These are phyloP conservation scores for Sodiomyces alkalinus DNA, from an alignment of 2,329 filamentous ascomycete genomes.

Conservation along the genomic window DNA sequence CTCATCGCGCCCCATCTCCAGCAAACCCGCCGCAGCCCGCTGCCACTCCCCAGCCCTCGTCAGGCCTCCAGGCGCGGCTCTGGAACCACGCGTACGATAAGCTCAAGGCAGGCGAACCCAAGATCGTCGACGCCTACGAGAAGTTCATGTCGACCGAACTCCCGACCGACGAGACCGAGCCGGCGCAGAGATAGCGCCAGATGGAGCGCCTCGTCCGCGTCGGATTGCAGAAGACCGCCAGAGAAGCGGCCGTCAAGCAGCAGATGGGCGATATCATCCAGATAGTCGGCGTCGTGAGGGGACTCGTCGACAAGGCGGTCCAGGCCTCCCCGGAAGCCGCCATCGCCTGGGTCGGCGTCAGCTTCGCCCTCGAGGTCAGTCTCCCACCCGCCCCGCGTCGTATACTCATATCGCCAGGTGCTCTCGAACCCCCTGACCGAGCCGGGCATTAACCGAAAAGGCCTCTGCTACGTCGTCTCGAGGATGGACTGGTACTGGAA, in stretches of 20 bases:
- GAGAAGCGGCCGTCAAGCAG: slow-evolving; percentile 11
- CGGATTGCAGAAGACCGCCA: slow-evolving; percentile 14
- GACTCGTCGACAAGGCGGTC: slow-evolving; percentile 12
- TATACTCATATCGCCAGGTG: slow-evolving; percentile 10
- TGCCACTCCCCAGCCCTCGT: not conserved
- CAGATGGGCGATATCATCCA: slow-evolving; percentile 11
- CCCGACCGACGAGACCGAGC: not conserved
- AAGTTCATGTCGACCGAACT: slow-evolving; percentile 8
- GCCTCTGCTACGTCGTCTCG: slow-evolving; percentile 18
- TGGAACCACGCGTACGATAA: slow-evolving; percentile 11
- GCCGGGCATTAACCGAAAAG: slow-evolving; percentile 15
- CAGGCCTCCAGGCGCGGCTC: slow-evolving; percentile 5
- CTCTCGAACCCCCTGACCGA: slow-evolving; percentile 14
- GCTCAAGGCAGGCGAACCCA: slow-evolving; percentile 5
- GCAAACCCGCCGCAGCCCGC: slow-evolving; percentile 1
- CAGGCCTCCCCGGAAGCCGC: slow-evolving; percentile 16
- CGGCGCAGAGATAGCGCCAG: slow-evolving; percentile 7
- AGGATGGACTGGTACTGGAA: slow-evolving; percentile 23
- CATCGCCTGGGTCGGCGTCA: slow-evolving; percentile 19
- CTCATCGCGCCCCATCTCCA: not conserved
- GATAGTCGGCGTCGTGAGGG: slow-evolving; percentile 11
- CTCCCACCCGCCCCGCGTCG: not conserved
- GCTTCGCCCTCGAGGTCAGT: slow-evolving; percentile 1
- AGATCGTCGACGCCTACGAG: slow-evolving; percentile 10
- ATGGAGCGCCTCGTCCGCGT: slow-evolving; percentile 15